Base-by-base conservation (phyloP, 2,329 filamentous ascomycete genomes). In the Ustulina deusta region DNA sequence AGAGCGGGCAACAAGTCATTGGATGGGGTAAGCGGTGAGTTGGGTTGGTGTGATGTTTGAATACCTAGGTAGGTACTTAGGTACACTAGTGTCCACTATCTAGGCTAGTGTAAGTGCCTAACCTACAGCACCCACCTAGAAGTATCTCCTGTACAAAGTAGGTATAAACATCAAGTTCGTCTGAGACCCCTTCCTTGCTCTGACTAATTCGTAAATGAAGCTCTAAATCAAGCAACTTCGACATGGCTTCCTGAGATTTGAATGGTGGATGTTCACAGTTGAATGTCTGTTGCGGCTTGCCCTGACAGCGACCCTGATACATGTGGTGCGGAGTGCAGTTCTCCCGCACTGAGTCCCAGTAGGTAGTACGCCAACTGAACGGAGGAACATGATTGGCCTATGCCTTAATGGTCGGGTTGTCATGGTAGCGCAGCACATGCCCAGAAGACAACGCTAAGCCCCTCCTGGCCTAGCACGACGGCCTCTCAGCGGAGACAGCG, bases 341-440 rank as follows among this genome's bases (percentile, higher is more conserved):
- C 38, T 32, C 54, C n/a, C 22, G 29, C 27, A 29, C 20, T 49
- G 46, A 2, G 25, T 29, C 13, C 46, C 46, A 25, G 46, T 52
- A 58, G 46, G 46, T 52, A 58, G 64, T 42, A 32, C 17, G 13
- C 20, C 46, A 29, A 20, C 49, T 52, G 49, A n/a, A 34, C 13
- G 20, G 32, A 32, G 20, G 6, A 34, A 34, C 17, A 25, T 61
- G 49, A 65, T 68, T 67, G 68, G 64, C 46, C n/a, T 32, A 36
- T 59, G 3, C n/a, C 10, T 20, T 13, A 1, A 59, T 64, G 29
- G 44, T 60, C 59, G 38, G 72, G 74, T 75, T 75, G 74, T 75
- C 74, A 74, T 74, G 75, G 75, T 76, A 77, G 74, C 75, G 65
- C 56, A 64, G 61, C 69, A 74, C 71, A 71, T 74, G 72, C 72